Evolutionary conservation across 1,284 basidiomycete species (phyloP).

Genomic region (Heterobasidion irregulare): DNA sequence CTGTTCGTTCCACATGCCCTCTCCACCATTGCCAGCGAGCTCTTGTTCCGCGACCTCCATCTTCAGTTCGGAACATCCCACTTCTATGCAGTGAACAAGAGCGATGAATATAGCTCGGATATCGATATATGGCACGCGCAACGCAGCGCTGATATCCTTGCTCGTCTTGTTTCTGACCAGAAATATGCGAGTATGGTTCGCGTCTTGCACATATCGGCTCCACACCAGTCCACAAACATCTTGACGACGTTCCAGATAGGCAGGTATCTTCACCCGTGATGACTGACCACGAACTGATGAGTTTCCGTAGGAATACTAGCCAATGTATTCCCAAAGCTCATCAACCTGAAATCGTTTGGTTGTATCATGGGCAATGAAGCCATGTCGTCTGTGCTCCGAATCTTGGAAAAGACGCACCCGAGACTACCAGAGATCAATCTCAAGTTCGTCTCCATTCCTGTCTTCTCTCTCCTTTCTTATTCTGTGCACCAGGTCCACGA

Average conservation of each 20-base stretch:
- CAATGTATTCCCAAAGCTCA: constrained; percentile 56
- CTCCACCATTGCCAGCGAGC: constrained; percentile 58
- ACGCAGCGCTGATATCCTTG: constrained; percentile 60
- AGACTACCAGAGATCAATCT: constrained; percentile 39
- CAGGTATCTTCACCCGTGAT: constrained; percentile 13
- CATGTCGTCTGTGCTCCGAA: constrained; percentile 40
- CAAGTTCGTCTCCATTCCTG: constrained; percentile 33
- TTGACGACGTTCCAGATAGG: constrained; percentile 58
- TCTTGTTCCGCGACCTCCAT: constrained; percentile 56
- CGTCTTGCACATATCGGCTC: constrained; percentile 49
- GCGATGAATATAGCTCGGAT: constrained; percentile 13
- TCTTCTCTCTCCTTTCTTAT: not conserved
- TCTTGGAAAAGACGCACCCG: constrained; percentile 42
- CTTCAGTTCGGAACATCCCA: constrained; percentile 38
- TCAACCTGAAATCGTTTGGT: constrained; percentile 49
- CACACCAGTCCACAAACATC: constrained; percentile 33
- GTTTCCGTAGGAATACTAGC: constrained; percentile 48
- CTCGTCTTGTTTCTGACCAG: constrained; percentile 51
- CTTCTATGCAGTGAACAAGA: not conserved
- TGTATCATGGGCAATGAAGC: constrained; percentile 50
- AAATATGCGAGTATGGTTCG: constrained; percentile 49
- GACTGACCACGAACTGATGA: not conserved
- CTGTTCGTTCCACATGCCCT: constrained; percentile 57
- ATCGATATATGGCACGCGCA: constrained; percentile 44
- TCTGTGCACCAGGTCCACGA: constrained; percentile 5